These are phyloP conservation scores for Cajanus cajan DNA, from an alignment of 306 rosid genomes.

Conservation along the genomic window DNA sequence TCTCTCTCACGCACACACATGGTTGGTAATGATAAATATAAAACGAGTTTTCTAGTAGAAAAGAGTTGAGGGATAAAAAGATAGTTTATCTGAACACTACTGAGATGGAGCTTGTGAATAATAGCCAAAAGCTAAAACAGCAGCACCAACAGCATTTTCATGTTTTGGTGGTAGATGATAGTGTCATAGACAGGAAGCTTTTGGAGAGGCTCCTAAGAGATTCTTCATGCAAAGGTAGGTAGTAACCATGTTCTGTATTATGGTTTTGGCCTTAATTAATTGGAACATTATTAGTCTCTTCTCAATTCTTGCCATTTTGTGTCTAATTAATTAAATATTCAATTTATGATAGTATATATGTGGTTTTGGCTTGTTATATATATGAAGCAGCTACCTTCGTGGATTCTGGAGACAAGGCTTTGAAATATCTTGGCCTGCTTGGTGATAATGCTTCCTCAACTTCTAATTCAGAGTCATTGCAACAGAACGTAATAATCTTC, in stretches of 20 bases:
- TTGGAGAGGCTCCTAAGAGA: slow-evolving; percentile 74
- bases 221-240: slow-evolving; percentile 65
- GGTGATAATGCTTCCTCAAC: slow-evolving; percentile 47
- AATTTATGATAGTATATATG: background rate
- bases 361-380: background rate
- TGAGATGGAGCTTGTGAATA: slow-evolving; percentile 48
- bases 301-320: background rate
- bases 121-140: background rate
- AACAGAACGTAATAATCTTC: slow-evolving; percentile 20
- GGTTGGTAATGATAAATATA: background rate
- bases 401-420: slow-evolving; percentile 81
- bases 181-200: slow-evolving; percentile 71
- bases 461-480: slow-evolving; percentile 19
- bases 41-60: background rate
- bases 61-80: background rate
- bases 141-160: slow-evolving; percentile 63
- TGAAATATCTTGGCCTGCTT: slow-evolving; percentile 63
- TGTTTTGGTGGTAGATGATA: slow-evolving; percentile 93
- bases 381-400: slow-evolving; percentile 61
- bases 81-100: background rate
- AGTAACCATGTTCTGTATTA: too few relatives aligned
- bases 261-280: background rate
- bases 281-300: background rate
- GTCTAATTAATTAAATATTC: background rate
- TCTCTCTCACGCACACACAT: background rate